Evolutionary conservation across 176 grass and related monocot genomes (phyloP).

Genomic region (Sorghum bicolor): DNA sequence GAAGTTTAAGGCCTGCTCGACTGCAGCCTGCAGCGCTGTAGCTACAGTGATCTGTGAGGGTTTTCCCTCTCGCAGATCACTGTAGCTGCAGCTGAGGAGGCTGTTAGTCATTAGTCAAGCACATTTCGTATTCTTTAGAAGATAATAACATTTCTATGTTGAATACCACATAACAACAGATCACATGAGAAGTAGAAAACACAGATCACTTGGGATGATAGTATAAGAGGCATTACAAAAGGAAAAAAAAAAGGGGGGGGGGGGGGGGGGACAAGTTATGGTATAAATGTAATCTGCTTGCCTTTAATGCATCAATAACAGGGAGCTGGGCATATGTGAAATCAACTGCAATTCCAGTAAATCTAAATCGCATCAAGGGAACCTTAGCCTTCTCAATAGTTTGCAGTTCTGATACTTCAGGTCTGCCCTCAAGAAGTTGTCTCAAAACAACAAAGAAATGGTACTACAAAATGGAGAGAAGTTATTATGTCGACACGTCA

Average conservation of each 20-base stretch:
- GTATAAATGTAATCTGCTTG: constrained; percentile 14
- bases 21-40: too few relatives aligned
- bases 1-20: too few relatives aligned
- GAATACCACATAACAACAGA: neutral
- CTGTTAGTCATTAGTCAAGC: neutral
- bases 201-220: neutral
- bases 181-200: neutral
- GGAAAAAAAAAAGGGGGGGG: too few relatives aligned
- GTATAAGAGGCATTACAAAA: neutral
- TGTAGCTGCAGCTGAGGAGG: too few relatives aligned
- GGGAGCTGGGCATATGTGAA: constrained; percentile 57
- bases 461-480: constrained; percentile 33
- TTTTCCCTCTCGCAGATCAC: too few relatives aligned
- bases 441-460: constrained; percentile 67
- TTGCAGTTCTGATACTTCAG: constrained; percentile 54
- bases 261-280: too few relatives aligned
- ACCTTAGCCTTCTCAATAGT: constrained; percentile 59
- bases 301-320: constrained; percentile 51
- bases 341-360: constrained; percentile 57
- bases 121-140: neutral
- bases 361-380: constrained; percentile 67
- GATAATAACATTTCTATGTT: neutral
- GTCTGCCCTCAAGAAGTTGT: constrained; percentile 46
- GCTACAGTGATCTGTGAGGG: too few relatives aligned
- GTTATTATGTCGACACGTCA: neutral